A percentile compares a stretch with the other conserved stretches of the same genome.
Evolutionary conservation across 768 basidiomycete species (phyloP).

Genomic region (Hygrocybe punicea): DNA sequence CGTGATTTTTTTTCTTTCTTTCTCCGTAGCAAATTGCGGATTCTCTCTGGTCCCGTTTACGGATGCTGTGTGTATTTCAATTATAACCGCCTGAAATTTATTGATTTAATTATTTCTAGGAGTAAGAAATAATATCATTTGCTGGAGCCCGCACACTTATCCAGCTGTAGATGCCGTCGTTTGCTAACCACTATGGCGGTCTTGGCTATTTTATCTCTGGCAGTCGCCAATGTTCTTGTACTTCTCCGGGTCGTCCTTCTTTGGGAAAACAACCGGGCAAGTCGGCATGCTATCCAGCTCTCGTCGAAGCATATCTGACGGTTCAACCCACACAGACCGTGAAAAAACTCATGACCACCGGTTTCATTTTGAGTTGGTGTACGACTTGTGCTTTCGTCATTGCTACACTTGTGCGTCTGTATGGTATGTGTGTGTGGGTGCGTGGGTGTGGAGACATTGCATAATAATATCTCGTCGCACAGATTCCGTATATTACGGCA

Average conservation of each 20-base stretch:
- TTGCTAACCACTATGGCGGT: constrained; percentile 23
- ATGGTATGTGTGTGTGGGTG: constrained; percentile 23
- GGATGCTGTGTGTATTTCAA: neutral
- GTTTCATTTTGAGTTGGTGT: constrained; percentile 27
- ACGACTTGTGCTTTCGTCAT: constrained; percentile 23
- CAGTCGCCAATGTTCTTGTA: constrained; percentile 31
- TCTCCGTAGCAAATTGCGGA: constrained; percentile 1
- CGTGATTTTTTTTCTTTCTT: neutral
- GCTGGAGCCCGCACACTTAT: neutral
- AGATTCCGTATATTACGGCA: constrained; percentile 26
- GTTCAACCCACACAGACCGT: neutral
- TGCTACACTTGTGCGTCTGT: constrained; percentile 19
- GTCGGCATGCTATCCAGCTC: neutral
- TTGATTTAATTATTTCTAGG: neutral
- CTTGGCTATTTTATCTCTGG: constrained; percentile 27
- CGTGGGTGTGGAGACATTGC: too few species aligned
- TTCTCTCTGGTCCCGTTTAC: neutral
- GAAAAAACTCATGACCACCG: constrained; percentile 13
- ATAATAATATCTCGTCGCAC: neutral
- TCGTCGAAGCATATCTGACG: neutral
- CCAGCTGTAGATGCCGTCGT: constrained; percentile 25
- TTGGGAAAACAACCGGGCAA: constrained; percentile 33
- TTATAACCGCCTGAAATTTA: neutral
- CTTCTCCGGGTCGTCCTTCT: constrained; percentile 34
- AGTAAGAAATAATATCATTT: neutral